Base-by-base conservation (phyloP, 2,329 filamentous ascomycete species). In the Akanthomyces dipterigenus region DNA sequence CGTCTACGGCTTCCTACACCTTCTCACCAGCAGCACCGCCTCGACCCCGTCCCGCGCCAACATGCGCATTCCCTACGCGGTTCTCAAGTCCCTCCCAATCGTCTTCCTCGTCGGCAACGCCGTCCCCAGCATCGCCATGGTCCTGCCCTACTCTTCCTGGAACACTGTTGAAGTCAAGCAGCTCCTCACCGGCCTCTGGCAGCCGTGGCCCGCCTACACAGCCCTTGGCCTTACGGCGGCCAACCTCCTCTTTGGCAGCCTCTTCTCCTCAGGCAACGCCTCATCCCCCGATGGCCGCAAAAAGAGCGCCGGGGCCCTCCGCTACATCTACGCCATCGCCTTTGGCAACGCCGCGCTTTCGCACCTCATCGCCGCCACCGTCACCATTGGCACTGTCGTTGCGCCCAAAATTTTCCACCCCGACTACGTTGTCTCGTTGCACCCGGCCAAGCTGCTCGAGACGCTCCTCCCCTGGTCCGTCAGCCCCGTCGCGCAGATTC, bases 151-250 rank as follows among this genome's bases (percentile, higher is more conserved):
- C 1, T 60, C 62, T 12, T 43, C 59, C 14, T 14, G 1, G 18
- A 34, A 66, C 48, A 64, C 65, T 5, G 24, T 49, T 31, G 64
- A 64, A 45, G 24, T 63, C 22, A 67, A 67, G 65, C 65, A 67
- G 38, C 53, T 65, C 24, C 36, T 64, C 43, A 64, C 64, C 18
- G 65, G 65, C 31, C 11, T 63, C 55, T 67, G 65, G 65, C 66
- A 67, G 61, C 64, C 65, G 1, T 66, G 65, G 66, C 66, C 65
- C 24, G 64, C 60, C 14, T 66, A 65, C 51, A 63, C 65, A 24
- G 61, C 63, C 20, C 48, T 60, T 9, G 55, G 64, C 4, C 62
- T 66, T 6, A 43, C 55, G 16, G 12, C 55, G 9, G 62, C 59
- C 2, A 43, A 64, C 45, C 18, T 42, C 7, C 31, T 60, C 50